Base-by-base conservation (phyloP, 2,329 filamentous ascomycete genomes). In the Tolypocladium sp. region DNA sequence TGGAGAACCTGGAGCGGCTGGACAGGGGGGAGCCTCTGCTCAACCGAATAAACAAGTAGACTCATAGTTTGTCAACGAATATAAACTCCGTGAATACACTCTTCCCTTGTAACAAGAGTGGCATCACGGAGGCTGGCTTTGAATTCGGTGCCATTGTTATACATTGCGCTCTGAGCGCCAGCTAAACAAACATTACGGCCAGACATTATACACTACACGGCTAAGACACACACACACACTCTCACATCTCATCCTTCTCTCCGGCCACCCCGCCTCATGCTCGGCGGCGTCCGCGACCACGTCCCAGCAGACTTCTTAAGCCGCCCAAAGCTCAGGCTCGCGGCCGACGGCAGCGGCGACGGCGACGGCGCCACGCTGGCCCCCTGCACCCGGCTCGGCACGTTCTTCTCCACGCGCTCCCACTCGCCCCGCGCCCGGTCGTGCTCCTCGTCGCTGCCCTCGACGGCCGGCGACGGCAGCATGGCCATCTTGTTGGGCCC, bases 251-350 rank as follows among this genome's bases (percentile, higher is more conserved):
- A 60, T 56, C 57, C 62, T 57, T 61, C 61, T 57, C 63, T 67
- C 51, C 68, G 64, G 33, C 67, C 72, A 60, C 70, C 72, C 60
- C 70, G 73, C 58, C 73, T 72, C 58, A 77, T 53, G 60, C 74
- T 76, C 22, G 77, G 40, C 22, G 77, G 46, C 27, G 75, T 72
- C 56, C 79, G 74, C 13, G 77, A 77, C 75, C 77, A 79, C 9
- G 74, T 71, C 1, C 76, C 77, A 1, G 78, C 76, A 33, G 77
- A 77, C 63, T 76, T 80, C 66, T 76, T 79, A 27, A 84, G 66
- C 64, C 80, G 73, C 6, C 79, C 79, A 44, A 83, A 69, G 57
- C 78, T 82, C 64, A 83, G 69, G 57, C 74, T 72, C 12, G 81
- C 78, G 13, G 71, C 66, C 17, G 71, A 70, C 59, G 67, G 62